Evolutionary conservation across 2,329 filamentous ascomycete species (phyloP), one percentile per base, ranked within the genome.

Genomic region (Fonsecaea erecta): DNA sequence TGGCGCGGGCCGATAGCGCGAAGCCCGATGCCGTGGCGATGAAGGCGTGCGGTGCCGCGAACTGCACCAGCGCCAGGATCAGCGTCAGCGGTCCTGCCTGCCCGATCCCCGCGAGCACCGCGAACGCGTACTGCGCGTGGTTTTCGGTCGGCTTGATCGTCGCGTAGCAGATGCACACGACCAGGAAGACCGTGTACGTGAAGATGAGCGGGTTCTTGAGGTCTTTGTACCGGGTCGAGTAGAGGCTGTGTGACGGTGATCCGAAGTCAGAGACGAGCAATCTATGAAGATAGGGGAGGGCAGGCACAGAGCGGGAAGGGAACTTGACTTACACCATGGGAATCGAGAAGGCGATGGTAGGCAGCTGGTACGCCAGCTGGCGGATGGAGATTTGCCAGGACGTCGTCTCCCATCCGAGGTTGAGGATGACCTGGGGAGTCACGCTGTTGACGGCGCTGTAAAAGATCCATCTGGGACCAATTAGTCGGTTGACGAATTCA

Each of bases 21-120:
- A 84, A 77, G 0, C 83, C 83, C 0, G 83, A 84, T 0, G 83
- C 82, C 0, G 82, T 84, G 0, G 81, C 83, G 18, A 84, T 77
- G 69, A 79, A 83, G 6, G 80, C 79, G 66, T 84, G 83, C 2
- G 83, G 82, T 0, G 82, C 80, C 0, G 82, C 83, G 71, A 84
- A 84, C 68, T 85, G 82, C 16, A 84, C 77, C 55, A 79, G 77
- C 3, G 82, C 82, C 1, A 81, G 78, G 6, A 85, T 77, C 1
- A 84, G 76, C 0, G 81, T 83, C 2, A 84, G 74, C 0, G 82
- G 82, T 0, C 82, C 82, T 0, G 79, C 74, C 69, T 84, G 82
- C 5, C 82, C 82, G 55, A 84, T 76, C 16, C 79, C 82, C 12
- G 76, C 74, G 7, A 84, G 72, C 8, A 83, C 77, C 68, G 79